phyloP scores from a whole-genome alignment of 768 basidiomycete genomes.

The Xerocomellus amylosporus region DNA sequence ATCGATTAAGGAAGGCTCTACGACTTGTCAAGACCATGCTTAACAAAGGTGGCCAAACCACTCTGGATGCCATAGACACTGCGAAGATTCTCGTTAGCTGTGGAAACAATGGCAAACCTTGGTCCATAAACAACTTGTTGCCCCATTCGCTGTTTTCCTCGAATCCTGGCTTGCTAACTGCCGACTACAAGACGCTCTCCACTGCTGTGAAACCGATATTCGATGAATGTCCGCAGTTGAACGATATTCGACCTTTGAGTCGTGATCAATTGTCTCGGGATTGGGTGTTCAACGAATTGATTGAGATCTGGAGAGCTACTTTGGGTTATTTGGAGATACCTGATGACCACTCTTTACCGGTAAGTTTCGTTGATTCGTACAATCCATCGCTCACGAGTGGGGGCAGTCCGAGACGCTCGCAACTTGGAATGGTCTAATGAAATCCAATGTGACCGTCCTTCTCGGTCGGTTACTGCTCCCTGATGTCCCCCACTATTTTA shows the following conservation, averaged over 20 bases:
- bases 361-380: conserved; percentile 31
- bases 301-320: conserved; percentile 53
- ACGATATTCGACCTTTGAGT: conserved; percentile 57
- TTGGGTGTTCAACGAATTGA: conserved; percentile 51
- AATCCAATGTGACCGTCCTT: conserved; percentile 44
- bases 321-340: conserved; percentile 43
- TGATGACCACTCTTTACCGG: conserved; percentile 47
- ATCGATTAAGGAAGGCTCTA: conserved; percentile 44
- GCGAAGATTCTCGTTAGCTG: conserved; percentile 40
- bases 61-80: conserved; percentile 54
- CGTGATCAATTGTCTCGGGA: conserved; percentile 52
- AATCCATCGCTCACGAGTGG: conserved; percentile 2
- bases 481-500: background rate
- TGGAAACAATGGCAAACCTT: conserved; percentile 36
- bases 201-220: conserved; percentile 49
- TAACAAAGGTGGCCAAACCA: conserved; percentile 47
- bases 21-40: conserved; percentile 56
- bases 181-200: conserved; percentile 49
- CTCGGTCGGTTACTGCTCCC: conserved; percentile 48
- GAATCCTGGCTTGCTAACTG: conserved; percentile 51
- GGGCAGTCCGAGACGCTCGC: conserved; percentile 45
- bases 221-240: conserved; percentile 49
- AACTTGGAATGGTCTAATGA: conserved; percentile 58
- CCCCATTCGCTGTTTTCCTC: conserved; percentile 55
- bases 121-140: conserved; percentile 49